Evolutionary conservation across 2,329 filamentous ascomycete species (phyloP).

Genomic region (Phaeophleospora eucalypticola): DNA sequence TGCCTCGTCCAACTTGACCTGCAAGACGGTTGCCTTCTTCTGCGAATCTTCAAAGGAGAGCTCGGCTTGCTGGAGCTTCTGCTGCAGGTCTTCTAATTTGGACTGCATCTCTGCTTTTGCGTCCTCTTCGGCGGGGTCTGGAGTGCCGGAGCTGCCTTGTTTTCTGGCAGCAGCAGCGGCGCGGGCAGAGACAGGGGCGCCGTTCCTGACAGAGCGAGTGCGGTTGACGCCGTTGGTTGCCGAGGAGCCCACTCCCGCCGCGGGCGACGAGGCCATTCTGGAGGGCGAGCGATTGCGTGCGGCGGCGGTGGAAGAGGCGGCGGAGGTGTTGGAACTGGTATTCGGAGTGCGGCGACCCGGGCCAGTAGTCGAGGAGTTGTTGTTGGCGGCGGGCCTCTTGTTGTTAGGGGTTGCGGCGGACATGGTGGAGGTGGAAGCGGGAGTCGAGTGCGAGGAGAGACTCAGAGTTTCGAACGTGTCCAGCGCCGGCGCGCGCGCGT

Average conservation of each 20-base stretch:
- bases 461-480: too few species aligned
- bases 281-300: slow-evolving; percentile 16
- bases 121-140: slow-evolving; percentile 51
- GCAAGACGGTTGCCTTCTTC: slow-evolving; percentile 80
- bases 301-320: slow-evolving; percentile 3
- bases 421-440: slow-evolving; percentile 1
- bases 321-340: slow-evolving; percentile 10
- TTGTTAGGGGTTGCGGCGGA: slow-evolving; percentile 18
- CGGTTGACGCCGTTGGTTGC: slow-evolving; percentile 24
- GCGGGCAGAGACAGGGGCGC: slow-evolving; percentile 68
- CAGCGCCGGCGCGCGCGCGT: background rate
- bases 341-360: slow-evolving; percentile 18
- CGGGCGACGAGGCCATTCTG: slow-evolving; percentile 13
- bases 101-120: slow-evolving; percentile 75
- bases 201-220: slow-evolving; percentile 60
- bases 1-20: slow-evolving; percentile 81
- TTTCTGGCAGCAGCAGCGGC: slow-evolving; percentile 66
- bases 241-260: slow-evolving; percentile 13
- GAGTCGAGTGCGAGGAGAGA: background rate
- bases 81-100: slow-evolving; percentile 77
- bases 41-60: slow-evolving; percentile 63
- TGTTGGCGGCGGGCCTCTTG: slow-evolving; percentile 18
- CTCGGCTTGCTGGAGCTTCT: slow-evolving; percentile 77
- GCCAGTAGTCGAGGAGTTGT: too few species aligned
- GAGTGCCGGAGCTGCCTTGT: slow-evolving; percentile 8